Evolutionary conservation across 345 rosid species (phyloP).

Genomic region (Cochlearia excelsa): DNA sequence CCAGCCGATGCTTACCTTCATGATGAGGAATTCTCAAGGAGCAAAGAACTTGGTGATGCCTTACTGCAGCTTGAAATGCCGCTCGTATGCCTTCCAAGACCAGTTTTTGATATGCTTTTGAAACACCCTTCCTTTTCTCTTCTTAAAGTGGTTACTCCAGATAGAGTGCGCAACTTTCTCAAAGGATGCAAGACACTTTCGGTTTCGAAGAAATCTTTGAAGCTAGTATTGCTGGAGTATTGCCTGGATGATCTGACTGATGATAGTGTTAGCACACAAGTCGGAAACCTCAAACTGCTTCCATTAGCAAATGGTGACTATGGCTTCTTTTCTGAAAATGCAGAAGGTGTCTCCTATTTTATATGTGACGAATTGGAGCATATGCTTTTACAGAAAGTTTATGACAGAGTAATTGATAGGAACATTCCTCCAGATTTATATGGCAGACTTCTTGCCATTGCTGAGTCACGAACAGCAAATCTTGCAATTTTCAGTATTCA

Average conservation of each 20-base stretch:
- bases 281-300: slow-evolving; percentile 59
- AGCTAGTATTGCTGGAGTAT: slow-evolving; percentile 81
- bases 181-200: slow-evolving; percentile 50
- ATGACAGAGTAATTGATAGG: slow-evolving; percentile 68
- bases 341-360: slow-evolving; percentile 55
- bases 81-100: slow-evolving; percentile 65
- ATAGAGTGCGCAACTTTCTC: slow-evolving; percentile 65
- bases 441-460: slow-evolving; percentile 66
- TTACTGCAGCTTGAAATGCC: slow-evolving; percentile 79
- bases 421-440: slow-evolving; percentile 54
- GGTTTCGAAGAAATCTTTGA: slow-evolving; percentile 52
- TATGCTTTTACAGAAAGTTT: slow-evolving; percentile 59
- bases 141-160: slow-evolving; percentile 88
- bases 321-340: slow-evolving; percentile 57
- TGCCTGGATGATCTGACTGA: slow-evolving; percentile 91
- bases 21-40: slow-evolving; percentile 64
- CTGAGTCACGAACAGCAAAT: slow-evolving; percentile 61
- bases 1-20: slow-evolving; percentile 84
- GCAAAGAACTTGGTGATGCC: slow-evolving; percentile 72
- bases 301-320: slow-evolving; percentile 85
- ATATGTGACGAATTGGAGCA: slow-evolving; percentile 73
- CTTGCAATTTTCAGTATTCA: slow-evolving; percentile 52
- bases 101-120: slow-evolving; percentile 67
- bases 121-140: slow-evolving; percentile 54
- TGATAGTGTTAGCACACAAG: slow-evolving; percentile 59